These are phyloP conservation scores for Hypholoma sublateritium DNA, from an alignment of 768 basidiomycete genomes.

Conservation along the genomic window DNA sequence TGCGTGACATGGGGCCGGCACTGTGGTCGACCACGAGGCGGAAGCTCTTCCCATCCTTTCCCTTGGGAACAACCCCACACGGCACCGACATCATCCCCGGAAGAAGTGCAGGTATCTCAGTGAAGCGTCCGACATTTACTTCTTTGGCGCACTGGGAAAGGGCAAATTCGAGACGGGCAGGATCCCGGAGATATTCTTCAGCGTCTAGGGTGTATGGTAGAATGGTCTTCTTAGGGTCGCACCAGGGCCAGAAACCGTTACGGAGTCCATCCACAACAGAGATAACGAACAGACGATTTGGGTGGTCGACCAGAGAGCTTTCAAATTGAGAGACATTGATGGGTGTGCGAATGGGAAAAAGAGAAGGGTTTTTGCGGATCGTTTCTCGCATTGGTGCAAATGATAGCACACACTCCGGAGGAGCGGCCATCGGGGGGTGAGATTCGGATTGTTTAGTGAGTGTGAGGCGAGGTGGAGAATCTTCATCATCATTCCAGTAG, in stretches of 20 bases:
- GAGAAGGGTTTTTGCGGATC: background rate
- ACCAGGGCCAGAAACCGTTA: background rate
- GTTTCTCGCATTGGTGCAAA: background rate
- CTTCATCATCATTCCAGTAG: background rate
- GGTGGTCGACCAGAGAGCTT: background rate
- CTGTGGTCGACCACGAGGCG: slow-evolving; percentile 34
- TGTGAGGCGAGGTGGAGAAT: background rate
- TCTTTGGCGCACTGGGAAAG: background rate
- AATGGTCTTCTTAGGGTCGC: background rate
- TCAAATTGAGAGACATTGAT: background rate
- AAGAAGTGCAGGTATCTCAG: background rate
- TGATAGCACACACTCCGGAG: background rate
- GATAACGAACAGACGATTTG: background rate
- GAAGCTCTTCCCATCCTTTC: slow-evolving; percentile 18
- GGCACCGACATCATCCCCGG: slow-evolving; percentile 9
- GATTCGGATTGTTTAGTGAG: background rate
- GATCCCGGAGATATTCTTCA: background rate
- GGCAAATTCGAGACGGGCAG: background rate
- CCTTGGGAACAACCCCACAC: slow-evolving; percentile 30
- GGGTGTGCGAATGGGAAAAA: background rate
- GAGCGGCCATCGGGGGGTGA: background rate
- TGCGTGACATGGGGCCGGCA: slow-evolving; percentile 20
- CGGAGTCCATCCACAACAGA: background rate
- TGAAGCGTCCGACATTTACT: background rate
- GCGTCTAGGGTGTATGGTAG: background rate